Evolutionary conservation across 495 filamentous ascomycete species (phyloP).

Genomic region (Tetracladium marchalianum): DNA sequence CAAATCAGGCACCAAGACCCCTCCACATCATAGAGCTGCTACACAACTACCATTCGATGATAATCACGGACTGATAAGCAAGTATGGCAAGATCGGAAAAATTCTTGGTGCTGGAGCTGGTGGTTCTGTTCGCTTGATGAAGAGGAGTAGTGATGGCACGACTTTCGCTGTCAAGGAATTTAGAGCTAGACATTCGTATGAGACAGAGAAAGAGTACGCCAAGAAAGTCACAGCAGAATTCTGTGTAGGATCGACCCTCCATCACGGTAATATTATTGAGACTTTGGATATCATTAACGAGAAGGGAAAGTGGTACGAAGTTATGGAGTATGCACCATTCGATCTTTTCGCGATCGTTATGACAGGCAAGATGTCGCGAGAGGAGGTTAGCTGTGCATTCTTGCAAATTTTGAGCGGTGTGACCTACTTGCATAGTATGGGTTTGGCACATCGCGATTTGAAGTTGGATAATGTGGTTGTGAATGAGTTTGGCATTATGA

Average conservation of each 20-base stretch:
- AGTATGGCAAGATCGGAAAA: slow-evolving; percentile 91
- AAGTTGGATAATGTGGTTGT: slow-evolving; percentile 99
- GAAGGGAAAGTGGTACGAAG: slow-evolving; percentile 92
- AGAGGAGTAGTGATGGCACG: slow-evolving; percentile 75
- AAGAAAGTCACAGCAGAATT: slow-evolving; percentile 99
- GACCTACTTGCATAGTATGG: slow-evolving; percentile 96
- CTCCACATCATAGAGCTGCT: slow-evolving; percentile 41
- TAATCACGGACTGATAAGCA: slow-evolving; percentile 81
- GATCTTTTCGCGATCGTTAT: slow-evolving; percentile 98
- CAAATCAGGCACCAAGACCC: slow-evolving; percentile 45
- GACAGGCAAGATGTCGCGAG: slow-evolving; percentile 94
- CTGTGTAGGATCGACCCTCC: slow-evolving; percentile 92
- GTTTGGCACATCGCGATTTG: slow-evolving; percentile 88
- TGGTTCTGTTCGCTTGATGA: slow-evolving; percentile 91
- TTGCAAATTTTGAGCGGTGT: slow-evolving; percentile 92
- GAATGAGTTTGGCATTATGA: slow-evolving; percentile 96
- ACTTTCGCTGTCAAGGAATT: slow-evolving; percentile 99
- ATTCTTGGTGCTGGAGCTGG: slow-evolving; percentile 91
- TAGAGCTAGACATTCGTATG: slow-evolving; percentile 83
- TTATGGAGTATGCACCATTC: slow-evolving; percentile 98
- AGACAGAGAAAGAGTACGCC: slow-evolving; percentile 87
- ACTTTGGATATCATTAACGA: slow-evolving; percentile 96
- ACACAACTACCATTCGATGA: slow-evolving; percentile 82
- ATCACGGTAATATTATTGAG: slow-evolving; percentile 98
- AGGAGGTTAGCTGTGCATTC: slow-evolving; percentile 84